Evolutionary conservation across 768 basidiomycete genomes (phyloP).

Genomic region (Gloeopeniophorella convolvens): DNA sequence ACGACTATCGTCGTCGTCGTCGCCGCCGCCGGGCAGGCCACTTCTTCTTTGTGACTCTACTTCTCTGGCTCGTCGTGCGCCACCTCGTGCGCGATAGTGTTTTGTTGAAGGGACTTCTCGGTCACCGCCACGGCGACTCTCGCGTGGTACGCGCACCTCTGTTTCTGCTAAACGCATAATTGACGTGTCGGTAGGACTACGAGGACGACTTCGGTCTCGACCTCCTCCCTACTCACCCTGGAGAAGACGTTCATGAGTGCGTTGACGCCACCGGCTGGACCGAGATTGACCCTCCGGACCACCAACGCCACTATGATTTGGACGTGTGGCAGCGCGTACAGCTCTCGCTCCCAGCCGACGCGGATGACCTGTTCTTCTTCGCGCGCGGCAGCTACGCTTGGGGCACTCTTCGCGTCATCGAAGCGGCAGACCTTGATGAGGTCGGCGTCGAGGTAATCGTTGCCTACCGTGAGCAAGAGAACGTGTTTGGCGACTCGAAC

Average conservation of each 20-base stretch:
- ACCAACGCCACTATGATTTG: background rate
- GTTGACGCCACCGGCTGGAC: constrained; percentile 5
- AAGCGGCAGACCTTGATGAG: constrained; percentile 4
- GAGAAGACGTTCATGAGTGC: constrained; percentile 1
- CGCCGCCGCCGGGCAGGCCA: constrained; percentile 1
- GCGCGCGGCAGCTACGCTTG: background rate
- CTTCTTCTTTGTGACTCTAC: background rate
- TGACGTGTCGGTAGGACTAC: no score
- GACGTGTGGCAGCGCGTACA: constrained; percentile 1
- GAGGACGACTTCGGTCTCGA: background rate
- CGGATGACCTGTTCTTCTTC: constrained; percentile 8
- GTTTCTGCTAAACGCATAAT: no score
- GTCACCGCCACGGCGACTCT: background rate
- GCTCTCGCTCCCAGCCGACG: constrained; percentile 4
- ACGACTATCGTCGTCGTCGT: background rate
- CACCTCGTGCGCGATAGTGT: background rate
- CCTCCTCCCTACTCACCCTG: background rate
- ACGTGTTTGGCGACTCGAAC: background rate
- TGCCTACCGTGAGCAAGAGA: background rate
- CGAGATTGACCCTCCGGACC: background rate
- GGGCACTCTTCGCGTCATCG: background rate
- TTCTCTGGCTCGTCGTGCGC: background rate
- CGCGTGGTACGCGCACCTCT: background rate
- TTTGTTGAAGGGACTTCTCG: background rate
- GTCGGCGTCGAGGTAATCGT: constrained; percentile 13